A percentile compares a stretch with the other conserved stretches of the same genome.
Conservation (phyloP, 305 asterid species). For the Ajuga reptans region DNA sequence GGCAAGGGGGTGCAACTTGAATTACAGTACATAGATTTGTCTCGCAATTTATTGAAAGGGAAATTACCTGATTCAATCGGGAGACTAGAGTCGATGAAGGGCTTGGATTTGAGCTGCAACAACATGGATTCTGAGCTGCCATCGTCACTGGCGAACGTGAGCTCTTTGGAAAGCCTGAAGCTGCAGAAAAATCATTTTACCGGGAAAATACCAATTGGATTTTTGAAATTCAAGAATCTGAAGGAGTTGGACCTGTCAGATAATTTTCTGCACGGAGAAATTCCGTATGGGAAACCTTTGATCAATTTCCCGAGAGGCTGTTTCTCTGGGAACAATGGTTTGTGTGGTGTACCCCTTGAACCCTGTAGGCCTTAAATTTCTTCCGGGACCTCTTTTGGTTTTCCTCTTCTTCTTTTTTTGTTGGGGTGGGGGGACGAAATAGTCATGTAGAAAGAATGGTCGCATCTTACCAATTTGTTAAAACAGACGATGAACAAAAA, state of each 20-base stretch:
- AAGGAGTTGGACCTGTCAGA: constrained; percentile 49
- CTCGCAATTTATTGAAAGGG: constrained; percentile 34
- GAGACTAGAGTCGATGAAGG: constrained; percentile 28
- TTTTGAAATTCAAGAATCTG: constrained; percentile 34
- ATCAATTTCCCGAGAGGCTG: constrained; percentile 37
- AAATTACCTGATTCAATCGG: constrained; percentile 38
- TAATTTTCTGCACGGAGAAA: constrained; percentile 45
- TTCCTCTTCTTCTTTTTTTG: not conserved
- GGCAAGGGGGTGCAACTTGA: constrained; percentile 29
- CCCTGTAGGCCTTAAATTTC: constrained; percentile 31
- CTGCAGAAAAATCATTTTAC: constrained; percentile 52
- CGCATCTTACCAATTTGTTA: not conserved
- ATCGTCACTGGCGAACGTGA: constrained; percentile 32
- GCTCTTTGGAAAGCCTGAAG: constrained; percentile 35
- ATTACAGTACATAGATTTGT: constrained; percentile 35
- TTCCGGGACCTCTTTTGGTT: too few species aligned
- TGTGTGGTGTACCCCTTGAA: constrained; percentile 58
- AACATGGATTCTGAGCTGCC: constrained; percentile 36
- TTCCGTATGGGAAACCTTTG: constrained; percentile 50
- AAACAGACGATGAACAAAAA: not conserved
- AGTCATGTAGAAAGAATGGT: too few species aligned
- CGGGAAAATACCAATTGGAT: constrained; percentile 46
- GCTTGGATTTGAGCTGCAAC: constrained; percentile 56
- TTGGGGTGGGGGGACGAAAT: too few species aligned
- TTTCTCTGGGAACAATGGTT: constrained; percentile 44